A percentile compares a stretch with the other conserved stretches of the same genome.
Conservation (phyloP, 2,329 filamentous ascomycete genomes). For the Colletotrichum viniferum region DNA sequence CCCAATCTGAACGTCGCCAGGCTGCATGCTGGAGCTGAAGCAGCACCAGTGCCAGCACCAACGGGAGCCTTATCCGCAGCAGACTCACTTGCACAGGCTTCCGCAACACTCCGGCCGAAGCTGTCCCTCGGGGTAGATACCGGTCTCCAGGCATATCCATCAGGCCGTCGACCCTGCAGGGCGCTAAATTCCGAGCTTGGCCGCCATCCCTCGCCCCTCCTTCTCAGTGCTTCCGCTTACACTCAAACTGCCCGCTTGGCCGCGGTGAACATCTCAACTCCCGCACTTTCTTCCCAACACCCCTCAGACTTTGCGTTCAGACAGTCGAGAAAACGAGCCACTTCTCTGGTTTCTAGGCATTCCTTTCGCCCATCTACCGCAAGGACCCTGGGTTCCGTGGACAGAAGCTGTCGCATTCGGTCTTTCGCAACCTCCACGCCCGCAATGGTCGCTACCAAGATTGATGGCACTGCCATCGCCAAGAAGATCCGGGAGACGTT, state of each 20-base stretch:
- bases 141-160: not conserved
- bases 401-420: not conserved
- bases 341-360: constrained; percentile 8
- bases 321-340: constrained; percentile 3
- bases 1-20: not conserved
- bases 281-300: not conserved
- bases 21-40: not conserved
- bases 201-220: constrained; percentile 13
- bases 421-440: constrained; percentile 53
- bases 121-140: constrained; percentile 7
- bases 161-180: constrained; percentile 12
- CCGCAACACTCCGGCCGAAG: not conserved
- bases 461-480: constrained; percentile 95
- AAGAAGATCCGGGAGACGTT: constrained; percentile 87
- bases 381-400: constrained; percentile 3
- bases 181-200: constrained; percentile 7
- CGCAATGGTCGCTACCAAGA: constrained; percentile 85
- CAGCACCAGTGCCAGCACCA: not conserved
- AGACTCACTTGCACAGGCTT: not conserved
- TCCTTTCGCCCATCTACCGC: not conserved
- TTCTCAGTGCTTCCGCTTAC: constrained; percentile 12
- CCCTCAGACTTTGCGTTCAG: not conserved
- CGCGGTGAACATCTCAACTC: constrained; percentile 1
- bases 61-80: not conserved
- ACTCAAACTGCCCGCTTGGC: not conserved